A percentile compares a stretch with the other conserved stretches of the same genome.
phyloP scores from a whole-genome alignment of 1,139 yeast species.

The Taiozyma onychis region DNA sequence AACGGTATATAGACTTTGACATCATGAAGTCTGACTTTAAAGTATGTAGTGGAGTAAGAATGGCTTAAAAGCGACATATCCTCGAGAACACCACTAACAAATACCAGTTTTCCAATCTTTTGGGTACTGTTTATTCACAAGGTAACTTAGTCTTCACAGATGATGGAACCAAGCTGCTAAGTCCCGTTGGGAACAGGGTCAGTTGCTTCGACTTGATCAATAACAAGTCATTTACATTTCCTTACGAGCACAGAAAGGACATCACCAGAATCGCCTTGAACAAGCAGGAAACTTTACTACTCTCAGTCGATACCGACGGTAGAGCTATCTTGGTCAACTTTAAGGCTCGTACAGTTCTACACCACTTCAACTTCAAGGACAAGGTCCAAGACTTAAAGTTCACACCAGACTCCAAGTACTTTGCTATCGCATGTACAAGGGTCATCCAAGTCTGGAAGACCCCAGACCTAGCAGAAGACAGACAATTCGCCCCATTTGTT shows the following conservation, averaged over 20 bases:
- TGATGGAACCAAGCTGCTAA: slow-evolving; percentile 76
- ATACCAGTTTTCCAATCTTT: slow-evolving; percentile 64
- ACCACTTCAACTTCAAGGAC: slow-evolving; percentile 90
- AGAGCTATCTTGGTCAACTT: slow-evolving; percentile 89
- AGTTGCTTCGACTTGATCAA: slow-evolving; percentile 81
- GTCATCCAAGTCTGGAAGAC: slow-evolving; percentile 93
- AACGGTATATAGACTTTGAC: not conserved
- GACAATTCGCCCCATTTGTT: slow-evolving; percentile 95
- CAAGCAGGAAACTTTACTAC: slow-evolving; percentile 68
- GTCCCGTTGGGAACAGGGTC: slow-evolving; percentile 95
- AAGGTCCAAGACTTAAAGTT: slow-evolving; percentile 69
- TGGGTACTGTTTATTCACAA: slow-evolving; percentile 91
- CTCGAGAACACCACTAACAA: slow-evolving; percentile 22
- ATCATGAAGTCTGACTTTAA: slow-evolving; percentile 51
- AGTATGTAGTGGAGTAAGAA: slow-evolving; percentile 5
- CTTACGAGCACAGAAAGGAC: slow-evolving; percentile 88
- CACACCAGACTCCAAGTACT: slow-evolving; percentile 83
- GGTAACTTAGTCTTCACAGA: slow-evolving; percentile 86
- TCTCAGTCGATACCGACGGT: slow-evolving; percentile 91
- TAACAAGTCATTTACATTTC: slow-evolving; percentile 82
- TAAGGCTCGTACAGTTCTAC: slow-evolving; percentile 78
- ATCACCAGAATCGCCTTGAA: slow-evolving; percentile 77
- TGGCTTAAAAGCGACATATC: not conserved
- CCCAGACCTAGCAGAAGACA: slow-evolving; percentile 63
- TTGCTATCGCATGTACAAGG: slow-evolving; percentile 81